These are phyloP conservation scores for Inosperma sp. DNA, from an alignment of 768 basidiomycete genomes.

Conservation along the genomic window DNA sequence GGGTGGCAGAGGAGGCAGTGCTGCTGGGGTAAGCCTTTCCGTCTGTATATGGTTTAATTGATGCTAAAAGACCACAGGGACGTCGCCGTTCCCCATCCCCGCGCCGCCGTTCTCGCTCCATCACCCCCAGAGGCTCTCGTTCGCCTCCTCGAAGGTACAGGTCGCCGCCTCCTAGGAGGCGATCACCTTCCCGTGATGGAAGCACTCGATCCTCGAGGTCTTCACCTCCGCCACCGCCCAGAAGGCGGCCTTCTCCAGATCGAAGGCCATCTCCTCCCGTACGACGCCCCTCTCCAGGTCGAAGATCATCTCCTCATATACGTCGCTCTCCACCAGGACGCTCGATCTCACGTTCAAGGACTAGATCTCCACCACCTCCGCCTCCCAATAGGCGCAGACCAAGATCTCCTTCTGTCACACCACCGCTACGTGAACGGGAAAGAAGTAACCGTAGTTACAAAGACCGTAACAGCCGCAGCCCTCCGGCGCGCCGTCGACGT, in stretches of 20 bases:
- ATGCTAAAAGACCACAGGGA: constrained; percentile 22
- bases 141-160: constrained; percentile 31
- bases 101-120: constrained; percentile 41
- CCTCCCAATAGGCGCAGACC: constrained; percentile 31
- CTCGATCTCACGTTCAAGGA: constrained; percentile 50
- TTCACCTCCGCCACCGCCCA: constrained; percentile 22
- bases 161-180: constrained; percentile 30
- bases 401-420: constrained; percentile 22
- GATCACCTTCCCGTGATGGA: constrained; percentile 23
- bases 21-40: constrained; percentile 28
- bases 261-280: constrained; percentile 30
- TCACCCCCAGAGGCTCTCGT: constrained; percentile 30
- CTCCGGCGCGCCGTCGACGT: constrained; percentile 30
- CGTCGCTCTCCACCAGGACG: constrained; percentile 16
- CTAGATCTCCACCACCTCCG: constrained; percentile 38
- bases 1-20: constrained; percentile 61
- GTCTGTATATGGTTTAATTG: constrained; percentile 9
- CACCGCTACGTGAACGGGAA: constrained; percentile 14
- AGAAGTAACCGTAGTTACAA: neutral
- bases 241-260: constrained; percentile 23
- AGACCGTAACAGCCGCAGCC: constrained; percentile 26
- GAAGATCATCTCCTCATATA: constrained; percentile 16
- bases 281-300: neutral
- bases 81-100: constrained; percentile 46
- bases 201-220: constrained; percentile 25